Evolutionary conservation across 208 protist genomes (phyloP).

Genomic region (Leishmania amazonensis): DNA sequence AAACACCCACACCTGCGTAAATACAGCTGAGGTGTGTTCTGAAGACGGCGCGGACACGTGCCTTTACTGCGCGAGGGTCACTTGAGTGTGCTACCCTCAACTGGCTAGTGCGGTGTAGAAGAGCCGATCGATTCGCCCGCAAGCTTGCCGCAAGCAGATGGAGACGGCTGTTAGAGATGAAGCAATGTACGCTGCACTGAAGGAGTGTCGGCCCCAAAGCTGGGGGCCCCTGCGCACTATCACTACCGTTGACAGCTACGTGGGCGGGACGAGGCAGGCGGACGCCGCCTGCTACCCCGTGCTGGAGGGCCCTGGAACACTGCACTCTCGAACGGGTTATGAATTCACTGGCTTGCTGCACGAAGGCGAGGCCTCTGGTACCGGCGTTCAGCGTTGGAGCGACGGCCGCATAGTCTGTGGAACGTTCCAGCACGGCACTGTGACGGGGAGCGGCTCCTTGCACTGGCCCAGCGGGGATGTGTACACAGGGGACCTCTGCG

Average conservation of each 20-base stretch:
- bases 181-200: conserved; percentile 42
- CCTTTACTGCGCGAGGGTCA: neutral
- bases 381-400: conserved; percentile 54
- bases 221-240: conserved; percentile 38
- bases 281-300: conserved; percentile 13
- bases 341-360: conserved; percentile 53
- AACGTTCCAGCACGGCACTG: conserved; percentile 39
- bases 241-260: conserved; percentile 26
- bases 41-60: neutral
- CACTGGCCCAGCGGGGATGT: conserved; percentile 66
- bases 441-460: conserved; percentile 39
- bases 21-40: neutral
- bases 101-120: neutral
- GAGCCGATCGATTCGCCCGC: neutral
- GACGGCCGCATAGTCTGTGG: conserved; percentile 57
- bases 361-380: conserved; percentile 53
- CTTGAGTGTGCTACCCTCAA: neutral
- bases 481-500: conserved; percentile 63
- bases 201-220: conserved; percentile 14
- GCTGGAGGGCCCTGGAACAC: conserved; percentile 43
- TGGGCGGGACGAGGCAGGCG: conserved; percentile 21
- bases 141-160: conserved; percentile 9
- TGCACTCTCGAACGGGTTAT: conserved; percentile 68
- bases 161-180: conserved; percentile 10
- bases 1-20: neutral